Evolutionary conservation across 495 filamentous ascomycete genomes (phyloP).

Genomic region (Tuber microsphaerosporum): DNA sequence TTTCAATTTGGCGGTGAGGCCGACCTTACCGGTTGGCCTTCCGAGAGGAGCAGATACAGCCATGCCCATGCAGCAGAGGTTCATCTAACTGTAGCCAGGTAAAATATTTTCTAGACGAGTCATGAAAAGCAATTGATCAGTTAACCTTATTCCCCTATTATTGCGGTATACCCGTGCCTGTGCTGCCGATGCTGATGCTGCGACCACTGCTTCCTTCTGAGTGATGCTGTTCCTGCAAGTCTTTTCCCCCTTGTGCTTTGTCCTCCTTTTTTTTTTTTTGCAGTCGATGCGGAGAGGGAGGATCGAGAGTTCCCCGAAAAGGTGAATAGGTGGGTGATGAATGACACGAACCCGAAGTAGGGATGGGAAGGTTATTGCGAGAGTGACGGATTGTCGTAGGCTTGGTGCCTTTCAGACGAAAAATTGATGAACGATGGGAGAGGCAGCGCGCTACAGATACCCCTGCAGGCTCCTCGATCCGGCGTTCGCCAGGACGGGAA

Average conservation of each 20-base stretch:
- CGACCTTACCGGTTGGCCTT: constrained; percentile 26
- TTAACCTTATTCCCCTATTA: background rate
- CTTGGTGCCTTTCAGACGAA: background rate
- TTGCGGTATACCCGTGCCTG: background rate
- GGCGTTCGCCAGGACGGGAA: background rate
- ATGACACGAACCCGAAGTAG: background rate
- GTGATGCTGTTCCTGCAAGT: background rate
- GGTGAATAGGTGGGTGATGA: background rate
- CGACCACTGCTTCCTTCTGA: background rate
- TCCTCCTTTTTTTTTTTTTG: background rate
- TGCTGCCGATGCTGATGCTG: background rate
- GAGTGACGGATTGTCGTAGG: background rate
- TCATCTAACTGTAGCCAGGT: constrained; percentile 40
- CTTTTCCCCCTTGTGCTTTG: background rate
- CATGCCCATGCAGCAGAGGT: constrained; percentile 39
- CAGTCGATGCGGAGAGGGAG: background rate
- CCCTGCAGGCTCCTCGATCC: background rate
- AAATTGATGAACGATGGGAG: background rate
- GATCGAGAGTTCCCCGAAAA: background rate
- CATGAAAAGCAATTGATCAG: constrained; percentile 36
- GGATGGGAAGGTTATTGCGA: constrained; percentile 2
- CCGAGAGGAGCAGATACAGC: constrained; percentile 24
- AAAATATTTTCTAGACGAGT: constrained; percentile 32
- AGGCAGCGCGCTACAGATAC: background rate
- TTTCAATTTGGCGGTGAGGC: constrained; percentile 28